phyloP scores from a whole-genome alignment of 108 stramenopile species.

The Nannochloropsis salina region DNA sequence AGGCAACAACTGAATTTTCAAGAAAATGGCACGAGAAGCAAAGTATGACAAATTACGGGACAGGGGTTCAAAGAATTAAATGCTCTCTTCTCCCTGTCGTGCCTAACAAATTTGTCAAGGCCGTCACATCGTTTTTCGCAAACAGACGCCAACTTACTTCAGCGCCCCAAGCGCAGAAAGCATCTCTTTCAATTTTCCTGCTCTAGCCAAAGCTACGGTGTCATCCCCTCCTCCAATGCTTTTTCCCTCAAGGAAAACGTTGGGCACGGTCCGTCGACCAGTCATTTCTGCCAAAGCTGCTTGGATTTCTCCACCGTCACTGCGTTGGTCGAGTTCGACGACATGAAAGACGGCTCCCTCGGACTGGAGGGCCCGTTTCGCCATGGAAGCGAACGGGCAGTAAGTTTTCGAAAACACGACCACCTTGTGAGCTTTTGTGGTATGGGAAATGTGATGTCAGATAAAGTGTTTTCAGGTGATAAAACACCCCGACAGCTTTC shows the following conservation, averaged over 20 bases:
- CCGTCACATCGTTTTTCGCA: no score
- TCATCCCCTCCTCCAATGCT: conserved; percentile 20
- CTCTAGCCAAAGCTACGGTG: not conserved
- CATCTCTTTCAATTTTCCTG: conserved; percentile 13
- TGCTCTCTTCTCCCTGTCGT: no score
- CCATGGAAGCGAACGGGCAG: not conserved
- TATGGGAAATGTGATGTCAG: no score
- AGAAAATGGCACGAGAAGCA: no score
- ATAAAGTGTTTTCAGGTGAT: no score
- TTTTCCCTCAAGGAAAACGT: conserved; percentile 8
- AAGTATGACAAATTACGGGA: no score
- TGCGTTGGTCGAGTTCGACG: not conserved
- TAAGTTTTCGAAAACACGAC: conserved; percentile 23
- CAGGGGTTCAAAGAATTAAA: no score
- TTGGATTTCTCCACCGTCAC: conserved; percentile 3
- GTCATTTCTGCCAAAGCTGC: conserved; percentile 13
- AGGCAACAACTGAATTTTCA: no score
- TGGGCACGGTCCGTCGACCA: conserved; percentile 18
- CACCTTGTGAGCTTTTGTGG: conserved; percentile 13
- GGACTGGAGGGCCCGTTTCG: not conserved
- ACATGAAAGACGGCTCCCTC: conserved; percentile 7
- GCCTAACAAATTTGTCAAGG: no score
- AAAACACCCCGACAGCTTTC: no score
- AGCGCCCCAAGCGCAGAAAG: not conserved
- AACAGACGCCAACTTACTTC: not conserved